Evolutionary conservation across 2,329 filamentous ascomycete genomes (phyloP), one percentile per base, ranked within the genome.

Genomic region (Drechslera avenae): DNA sequence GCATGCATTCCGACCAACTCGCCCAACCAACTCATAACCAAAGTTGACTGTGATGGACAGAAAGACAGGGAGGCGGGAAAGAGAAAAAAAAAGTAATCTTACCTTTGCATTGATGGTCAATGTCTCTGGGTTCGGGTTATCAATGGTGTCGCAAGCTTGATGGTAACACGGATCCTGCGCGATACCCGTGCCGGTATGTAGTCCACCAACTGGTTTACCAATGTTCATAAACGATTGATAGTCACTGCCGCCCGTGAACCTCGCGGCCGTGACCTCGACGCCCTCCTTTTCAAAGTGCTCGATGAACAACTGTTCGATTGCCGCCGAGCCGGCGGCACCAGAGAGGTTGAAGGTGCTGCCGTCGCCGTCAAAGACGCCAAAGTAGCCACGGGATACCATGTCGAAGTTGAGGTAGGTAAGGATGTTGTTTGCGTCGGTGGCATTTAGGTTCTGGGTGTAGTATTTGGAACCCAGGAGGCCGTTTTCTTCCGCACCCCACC

Each of bases 361-460:
- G 42, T 75, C 71, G 9, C 73, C 73, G 41, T 75, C 72, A 40
- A 75, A 75, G 34, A 75, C 69, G 10, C 68, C 71, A 52, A 71
- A 72, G 58, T 73, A 69, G 8, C 68, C 73, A 31, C 70, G 67
- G 17, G 68, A 69, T 0, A 75, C 70, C 74, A 76, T 76, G 59
- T 76, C 74, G 60, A 76, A 76, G 67, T 76, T 75, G 7, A 76
- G 67, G 52, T 76, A 75, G 1, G 73, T 64, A 10, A 73, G 66
- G 43, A 76, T 73, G 51, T 72, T 73, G 58, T 66, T 64, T 5
- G 65, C 63, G 39, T 71, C 69, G 1, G 64, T 58, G 3, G 57
- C 47, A 28, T 71, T 66, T 14, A 74, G 62, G 42, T 64, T 59
- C 31, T 66, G 56, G 9, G 69, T 71, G 61, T 76, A 76, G 60